Base-by-base conservation (phyloP, 2,329 filamentous ascomycete genomes). In the Calonectria henricotiae region DNA sequence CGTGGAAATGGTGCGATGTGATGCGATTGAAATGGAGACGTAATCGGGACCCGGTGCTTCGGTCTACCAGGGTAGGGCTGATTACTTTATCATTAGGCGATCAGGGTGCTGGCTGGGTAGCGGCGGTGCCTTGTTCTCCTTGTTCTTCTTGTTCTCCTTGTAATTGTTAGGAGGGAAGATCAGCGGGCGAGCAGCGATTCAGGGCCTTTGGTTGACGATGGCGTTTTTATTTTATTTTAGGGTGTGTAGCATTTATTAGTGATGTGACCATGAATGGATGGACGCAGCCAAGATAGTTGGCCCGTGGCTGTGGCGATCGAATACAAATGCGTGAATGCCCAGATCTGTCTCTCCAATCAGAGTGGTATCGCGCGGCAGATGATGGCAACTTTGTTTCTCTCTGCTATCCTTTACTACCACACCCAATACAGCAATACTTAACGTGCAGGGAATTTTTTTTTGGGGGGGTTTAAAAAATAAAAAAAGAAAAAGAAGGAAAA, bases 1-100 rank as follows among this genome's bases (percentile, higher is more conserved):
- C 30, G 58, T 46, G 37, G 47, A 46, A 61, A 68, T 68, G 66
- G 61, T 68, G 66, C 58, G 66, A 68, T 68, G 65, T 67, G 65
- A 62, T 61, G 60, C 25, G 51, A 66, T 12, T 30, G 12, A 55
- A 49, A 41, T 43, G 39, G 46, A 35, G 25, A 62, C 51, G 37
- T 39, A 43, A 37, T 54, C 25, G 43, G 23, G 66, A 68, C 61
- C 66, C 66, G 66, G 41, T 62, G 60, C 49, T 68, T 47, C 61
- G 66, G 66, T 68, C 60, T 60, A 60, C 66, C 27, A 64, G 66
- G 46, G 58, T 43, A 62, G 47, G 58, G 46, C 43, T 32, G 20
- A 49, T 47, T 35, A 37, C 51, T 23, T 44, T 46, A 39, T 41
- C 35, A 44, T 47, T 54, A 54, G 49, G 49, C 49, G 49, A 54